A percentile compares a stretch with the other conserved stretches of the same genome.
Conservation (phyloP, 73 alveolate genomes). For the Tetrahymena elliotti region DNA sequence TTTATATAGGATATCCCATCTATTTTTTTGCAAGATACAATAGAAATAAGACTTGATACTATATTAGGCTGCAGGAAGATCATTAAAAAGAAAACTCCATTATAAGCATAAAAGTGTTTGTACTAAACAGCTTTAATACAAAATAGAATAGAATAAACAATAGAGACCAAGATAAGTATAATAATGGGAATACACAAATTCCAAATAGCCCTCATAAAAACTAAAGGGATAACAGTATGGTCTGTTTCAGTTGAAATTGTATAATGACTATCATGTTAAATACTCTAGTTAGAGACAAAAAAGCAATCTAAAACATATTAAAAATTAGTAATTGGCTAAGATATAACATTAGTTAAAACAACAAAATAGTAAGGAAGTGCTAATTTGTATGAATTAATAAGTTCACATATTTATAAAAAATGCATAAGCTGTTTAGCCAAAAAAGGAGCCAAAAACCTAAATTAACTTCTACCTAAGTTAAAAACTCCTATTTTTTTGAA, state of each 20-base stretch:
- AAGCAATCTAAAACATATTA: neutral
- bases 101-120: neutral
- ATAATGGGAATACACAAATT: neutral
- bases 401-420: neutral
- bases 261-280: neutral
- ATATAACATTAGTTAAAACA: neutral
- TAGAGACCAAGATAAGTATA: neutral
- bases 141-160: neutral
- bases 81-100: neutral
- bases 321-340: neutral
- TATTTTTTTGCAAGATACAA: neutral
- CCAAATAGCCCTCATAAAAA: neutral
- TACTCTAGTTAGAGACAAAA: neutral
- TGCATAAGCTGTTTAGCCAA: neutral
- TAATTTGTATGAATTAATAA: neutral
- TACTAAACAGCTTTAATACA: neutral
- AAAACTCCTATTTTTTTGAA: neutral
- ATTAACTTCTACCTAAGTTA: neutral
- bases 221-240: neutral
- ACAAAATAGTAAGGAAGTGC: neutral
- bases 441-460: neutral
- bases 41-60: neutral
- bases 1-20: neutral
- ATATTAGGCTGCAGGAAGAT: neutral
- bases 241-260: neutral